Evolutionary conservation across 495 filamentous ascomycete genomes (phyloP).

Genomic region (Penicillium egyptiacum): DNA sequence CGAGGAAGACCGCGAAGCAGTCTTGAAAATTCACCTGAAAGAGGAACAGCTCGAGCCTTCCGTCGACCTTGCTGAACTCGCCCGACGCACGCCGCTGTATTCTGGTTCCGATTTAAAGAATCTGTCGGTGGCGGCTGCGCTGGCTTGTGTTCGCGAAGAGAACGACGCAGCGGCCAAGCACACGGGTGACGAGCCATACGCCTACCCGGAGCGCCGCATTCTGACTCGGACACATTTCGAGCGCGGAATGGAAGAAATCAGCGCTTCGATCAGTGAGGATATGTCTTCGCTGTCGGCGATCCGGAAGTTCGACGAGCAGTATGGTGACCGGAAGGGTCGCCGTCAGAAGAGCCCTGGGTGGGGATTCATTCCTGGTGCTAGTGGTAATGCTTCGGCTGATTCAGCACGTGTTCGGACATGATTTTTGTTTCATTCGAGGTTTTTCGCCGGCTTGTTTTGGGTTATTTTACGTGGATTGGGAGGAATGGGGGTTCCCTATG

Average conservation of each 20-base stretch:
- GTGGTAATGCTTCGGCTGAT: conserved; percentile 29
- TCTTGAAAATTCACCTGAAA: conserved; percentile 81
- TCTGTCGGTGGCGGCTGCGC: conserved; percentile 81
- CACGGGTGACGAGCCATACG: conserved; percentile 48
- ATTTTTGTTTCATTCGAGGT: conserved; percentile 11
- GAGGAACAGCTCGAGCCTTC: conserved; percentile 67
- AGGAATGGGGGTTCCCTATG: conserved; percentile 7
- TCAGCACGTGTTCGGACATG: conserved; percentile 44
- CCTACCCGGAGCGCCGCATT: conserved; percentile 66
- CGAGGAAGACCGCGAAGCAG: conserved; percentile 71
- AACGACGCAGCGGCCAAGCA: conserved; percentile 61
- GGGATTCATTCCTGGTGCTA: conserved; percentile 40
- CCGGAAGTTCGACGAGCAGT: conserved; percentile 94
- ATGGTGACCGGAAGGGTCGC: conserved; percentile 79
- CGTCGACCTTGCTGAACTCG: conserved; percentile 69
- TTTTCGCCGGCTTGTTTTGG: conserved; percentile 1
- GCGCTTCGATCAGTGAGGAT: conserved; percentile 90
- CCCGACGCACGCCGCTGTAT: conserved; percentile 81
- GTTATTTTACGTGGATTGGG: conserved; percentile 1
- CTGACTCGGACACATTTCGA: conserved; percentile 72
- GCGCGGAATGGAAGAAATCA: conserved; percentile 83
- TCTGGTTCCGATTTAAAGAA: conserved; percentile 98
- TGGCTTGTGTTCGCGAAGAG: conserved; percentile 85
- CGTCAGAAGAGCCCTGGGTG: conserved; percentile 57
- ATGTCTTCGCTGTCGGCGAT: conserved; percentile 86